Percentiles rank a stretch among this genome's conserved stretches.
Evolutionary conservation across 371 early-diverging fungal genomes (phyloP).

Genomic region (Lichtheimia hyalospora): DNA sequence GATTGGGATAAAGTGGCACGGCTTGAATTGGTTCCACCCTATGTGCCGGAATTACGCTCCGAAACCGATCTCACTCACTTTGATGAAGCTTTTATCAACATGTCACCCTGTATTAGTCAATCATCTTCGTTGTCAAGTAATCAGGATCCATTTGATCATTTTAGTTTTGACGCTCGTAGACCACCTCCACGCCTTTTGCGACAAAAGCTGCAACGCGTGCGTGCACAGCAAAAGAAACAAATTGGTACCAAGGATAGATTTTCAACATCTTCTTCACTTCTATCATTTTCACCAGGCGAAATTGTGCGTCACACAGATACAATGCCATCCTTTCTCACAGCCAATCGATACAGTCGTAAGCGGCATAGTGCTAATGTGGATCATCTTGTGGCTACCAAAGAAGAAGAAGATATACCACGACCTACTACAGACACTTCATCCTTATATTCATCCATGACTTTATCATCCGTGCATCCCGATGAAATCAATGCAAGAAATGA

Average conservation of each 20-base stretch:
- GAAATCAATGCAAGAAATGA: background rate
- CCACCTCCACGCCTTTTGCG: constrained; percentile 6
- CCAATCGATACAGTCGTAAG: constrained; percentile 18
- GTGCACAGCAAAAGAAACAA: constrained; percentile 6
- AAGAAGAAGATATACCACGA: background rate
- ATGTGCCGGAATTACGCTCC: constrained; percentile 44
- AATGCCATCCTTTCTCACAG: constrained; percentile 16
- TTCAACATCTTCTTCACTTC: constrained; percentile 23
- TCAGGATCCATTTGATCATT: constrained; percentile 32
- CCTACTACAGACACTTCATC: background rate
- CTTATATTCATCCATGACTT: constrained; percentile 6
- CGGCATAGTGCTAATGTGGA: constrained; percentile 25
- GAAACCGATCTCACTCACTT: constrained; percentile 63
- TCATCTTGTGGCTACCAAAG: background rate
- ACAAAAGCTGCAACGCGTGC: constrained; percentile 10
- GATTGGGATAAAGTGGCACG: constrained; percentile 69
- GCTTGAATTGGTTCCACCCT: constrained; percentile 54
- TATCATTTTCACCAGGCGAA: constrained; percentile 21
- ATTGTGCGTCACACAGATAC: constrained; percentile 23
- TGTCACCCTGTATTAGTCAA: constrained; percentile 51
- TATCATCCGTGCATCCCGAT: constrained; percentile 3
- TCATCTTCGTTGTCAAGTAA: constrained; percentile 9
- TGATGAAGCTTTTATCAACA: constrained; percentile 60
- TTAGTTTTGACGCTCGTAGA: constrained; percentile 23
- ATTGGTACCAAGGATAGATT: constrained; percentile 15